Base-by-base conservation (phyloP, 1,139 yeast species). In the Hansenula sp. region DNA sequence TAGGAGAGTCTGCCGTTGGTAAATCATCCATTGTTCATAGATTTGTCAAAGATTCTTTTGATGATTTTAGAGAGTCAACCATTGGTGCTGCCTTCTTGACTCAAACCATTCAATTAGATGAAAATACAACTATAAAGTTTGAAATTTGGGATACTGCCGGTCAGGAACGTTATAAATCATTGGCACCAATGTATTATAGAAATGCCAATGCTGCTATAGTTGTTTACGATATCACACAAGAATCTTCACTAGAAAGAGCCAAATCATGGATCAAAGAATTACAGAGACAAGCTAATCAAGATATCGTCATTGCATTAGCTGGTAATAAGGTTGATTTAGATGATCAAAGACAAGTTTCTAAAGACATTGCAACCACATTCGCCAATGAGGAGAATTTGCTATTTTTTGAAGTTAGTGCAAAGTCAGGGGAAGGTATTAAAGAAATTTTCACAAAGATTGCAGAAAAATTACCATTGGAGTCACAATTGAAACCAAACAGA, bases 51-150 rank as follows among this genome's bases (percentile, higher is more conserved):
- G 94, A 91, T 62, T 87, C 95, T 28, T 94, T 93, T 63, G 96
- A 91, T 58, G 96, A 90, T 60, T 79, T 86, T 68, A 77, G 97
- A 56, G 98, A 93, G 66, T 87, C 96, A 21, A 93, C 98, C 8
- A 93, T 93, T 49, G 98, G 98, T 15, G 99, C 99, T 4, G 99
- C 99, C 3, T 93, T 93, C 63, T 72, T 93, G 47, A 91, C 99
- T 15, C 98, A 93, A 62, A 83, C 96, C 7, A 82, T 93, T 44
- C 82, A 73, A 44, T 62, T 86, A 16, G 72, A 82, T 65, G 70
- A 81, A 18, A 68, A 68, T 43, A 76, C 81, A 1, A 76, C 82
- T 8, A 77, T 84, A 53, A 85, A 85, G 59, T 85, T 84, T 60
- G 94, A 85, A 60, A 85, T 85, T 47, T 85, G 94, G 95, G 95